Conservation (phyloP, 495 filamentous ascomycete genomes). For the Baudoinia panamericana region DNA sequence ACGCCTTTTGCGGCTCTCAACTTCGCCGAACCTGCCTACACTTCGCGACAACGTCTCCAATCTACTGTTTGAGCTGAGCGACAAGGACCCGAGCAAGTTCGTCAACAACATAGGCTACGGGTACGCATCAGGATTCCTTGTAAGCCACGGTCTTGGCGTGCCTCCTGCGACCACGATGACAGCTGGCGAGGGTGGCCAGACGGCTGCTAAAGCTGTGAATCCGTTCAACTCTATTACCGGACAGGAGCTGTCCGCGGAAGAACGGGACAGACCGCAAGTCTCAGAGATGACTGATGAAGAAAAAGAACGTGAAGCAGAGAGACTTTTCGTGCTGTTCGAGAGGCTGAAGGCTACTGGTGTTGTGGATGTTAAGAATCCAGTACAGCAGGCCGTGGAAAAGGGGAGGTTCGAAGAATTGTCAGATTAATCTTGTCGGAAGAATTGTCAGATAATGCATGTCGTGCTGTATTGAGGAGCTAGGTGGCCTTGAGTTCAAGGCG, state of each 20-base stretch:
- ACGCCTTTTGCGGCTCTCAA: conserved; percentile 65
- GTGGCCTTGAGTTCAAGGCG: no score
- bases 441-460: not conserved
- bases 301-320: conserved; percentile 86
- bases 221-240: conserved; percentile 84
- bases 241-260: conserved; percentile 57
- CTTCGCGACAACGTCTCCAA: conserved; percentile 63
- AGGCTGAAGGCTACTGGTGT: conserved; percentile 73
- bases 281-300: conserved; percentile 86
- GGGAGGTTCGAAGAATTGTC: conserved; percentile 62
- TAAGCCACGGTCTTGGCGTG: conserved; percentile 64
- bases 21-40: conserved; percentile 52
- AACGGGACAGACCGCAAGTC: conserved; percentile 41
- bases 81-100: conserved; percentile 34
- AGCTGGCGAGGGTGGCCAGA: conserved; percentile 34
- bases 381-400: conserved; percentile 57
- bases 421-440: conserved; percentile 2
- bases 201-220: conserved; percentile 22
- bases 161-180: conserved; percentile 53
- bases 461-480: no score
- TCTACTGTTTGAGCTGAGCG: conserved; percentile 76
- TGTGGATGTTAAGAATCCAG: conserved; percentile 73
- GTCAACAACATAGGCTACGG: conserved; percentile 53
- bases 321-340: conserved; percentile 88
- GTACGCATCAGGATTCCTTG: conserved; percentile 78